phyloP scores from a whole-genome alignment of 306 rosid species.

The Pyrus communis region DNA sequence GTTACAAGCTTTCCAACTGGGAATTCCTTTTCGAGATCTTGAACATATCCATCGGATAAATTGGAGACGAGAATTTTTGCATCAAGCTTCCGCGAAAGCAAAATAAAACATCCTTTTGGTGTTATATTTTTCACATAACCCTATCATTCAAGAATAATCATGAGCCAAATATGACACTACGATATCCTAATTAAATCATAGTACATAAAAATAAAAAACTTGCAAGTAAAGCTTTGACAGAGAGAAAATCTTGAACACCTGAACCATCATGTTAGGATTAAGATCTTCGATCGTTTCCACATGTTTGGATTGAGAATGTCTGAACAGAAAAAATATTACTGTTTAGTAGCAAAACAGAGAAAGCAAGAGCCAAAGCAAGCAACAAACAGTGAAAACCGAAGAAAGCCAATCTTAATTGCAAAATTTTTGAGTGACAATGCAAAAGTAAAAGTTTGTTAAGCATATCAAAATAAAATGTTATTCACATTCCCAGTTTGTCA shows the following conservation, averaged over 20 bases:
- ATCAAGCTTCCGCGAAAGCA: constrained; percentile 73
- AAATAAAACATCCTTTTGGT: constrained; percentile 82
- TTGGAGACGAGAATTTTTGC: constrained; percentile 82
- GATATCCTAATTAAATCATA: neutral
- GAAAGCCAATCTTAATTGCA: neutral
- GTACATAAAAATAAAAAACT: neutral
- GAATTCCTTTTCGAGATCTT: constrained; percentile 59
- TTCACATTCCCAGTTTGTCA: neutral
- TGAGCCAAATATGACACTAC: neutral
- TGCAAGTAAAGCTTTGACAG: neutral
- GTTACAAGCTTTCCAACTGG: constrained; percentile 76
- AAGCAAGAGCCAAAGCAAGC: neutral
- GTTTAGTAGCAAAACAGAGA: neutral
- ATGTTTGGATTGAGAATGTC: constrained; percentile 26
- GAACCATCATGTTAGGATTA: constrained; percentile 56
- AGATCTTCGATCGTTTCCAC: constrained; percentile 64
- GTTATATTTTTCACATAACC: constrained; percentile 78
- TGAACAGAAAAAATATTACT: constrained; percentile 20
- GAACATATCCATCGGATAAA: constrained; percentile 59
- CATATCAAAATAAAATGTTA: neutral
- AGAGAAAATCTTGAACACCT: constrained; percentile 35
- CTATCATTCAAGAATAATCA: constrained; percentile 28
- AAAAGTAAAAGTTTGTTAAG: neutral
- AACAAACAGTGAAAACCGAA: neutral
- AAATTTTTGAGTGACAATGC: neutral